These are phyloP conservation scores for Geotrichum aggregatum DNA, from an alignment of 1,139 yeast species.

Conservation along the genomic window DNA sequence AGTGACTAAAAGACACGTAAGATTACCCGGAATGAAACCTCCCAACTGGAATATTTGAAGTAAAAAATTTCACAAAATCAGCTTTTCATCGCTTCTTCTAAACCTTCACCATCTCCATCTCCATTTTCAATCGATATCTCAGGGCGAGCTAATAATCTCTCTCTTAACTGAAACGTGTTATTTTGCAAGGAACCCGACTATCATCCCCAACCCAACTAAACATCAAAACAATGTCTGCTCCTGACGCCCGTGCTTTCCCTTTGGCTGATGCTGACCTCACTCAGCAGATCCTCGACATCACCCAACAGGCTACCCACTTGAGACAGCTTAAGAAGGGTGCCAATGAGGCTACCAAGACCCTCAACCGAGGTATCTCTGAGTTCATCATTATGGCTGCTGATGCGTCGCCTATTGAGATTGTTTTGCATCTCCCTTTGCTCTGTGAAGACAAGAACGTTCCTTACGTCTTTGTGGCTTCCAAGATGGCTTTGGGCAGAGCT, in stretches of 20 bases:
- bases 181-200: slow-evolving; percentile 32
- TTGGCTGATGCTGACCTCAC: slow-evolving; percentile 93
- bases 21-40: too few species aligned
- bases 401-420: slow-evolving; percentile 97
- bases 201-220: too few species aligned
- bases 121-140: too few species aligned
- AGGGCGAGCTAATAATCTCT: slow-evolving; percentile 26
- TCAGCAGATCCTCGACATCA: slow-evolving; percentile 96
- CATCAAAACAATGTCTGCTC: slow-evolving; percentile 32
- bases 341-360: slow-evolving; percentile 98
- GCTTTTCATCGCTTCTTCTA: not conserved
- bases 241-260: slow-evolving; percentile 76
- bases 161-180: slow-evolving; percentile 20
- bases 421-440: slow-evolving; percentile 92
- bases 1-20: too few species aligned
- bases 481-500: slow-evolving; percentile 98
- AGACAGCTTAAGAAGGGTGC: slow-evolving; percentile 99
- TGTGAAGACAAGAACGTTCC: slow-evolving; percentile 99
- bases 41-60: too few species aligned
- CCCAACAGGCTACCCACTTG: slow-evolving; percentile 95
- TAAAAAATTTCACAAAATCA: too few species aligned
- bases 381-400: slow-evolving; percentile 99
- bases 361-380: slow-evolving; percentile 99
- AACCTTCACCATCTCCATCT: too few species aligned
- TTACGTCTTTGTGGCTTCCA: slow-evolving; percentile 96